Percentiles rank a stretch among this genome's conserved stretches.
Conservation (phyloP, 1,284 basidiomycete species). For the Austroboletus rostrupii region DNA sequence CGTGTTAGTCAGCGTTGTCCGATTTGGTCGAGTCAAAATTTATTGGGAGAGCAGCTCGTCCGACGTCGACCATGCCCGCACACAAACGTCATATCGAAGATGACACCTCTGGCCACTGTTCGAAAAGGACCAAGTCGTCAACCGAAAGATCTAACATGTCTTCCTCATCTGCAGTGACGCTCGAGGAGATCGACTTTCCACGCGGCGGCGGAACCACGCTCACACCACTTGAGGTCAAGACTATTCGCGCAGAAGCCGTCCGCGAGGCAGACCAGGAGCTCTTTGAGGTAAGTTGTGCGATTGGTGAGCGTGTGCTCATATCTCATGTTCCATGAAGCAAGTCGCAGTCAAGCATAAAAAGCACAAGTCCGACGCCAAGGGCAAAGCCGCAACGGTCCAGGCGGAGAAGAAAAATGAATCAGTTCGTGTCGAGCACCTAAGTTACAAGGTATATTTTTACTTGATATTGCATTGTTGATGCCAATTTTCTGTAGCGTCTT, state of each 20-base stretch:
- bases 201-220: conserved; percentile 82
- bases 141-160: conserved; percentile 23
- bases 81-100: conserved; percentile 63
- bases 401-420: conserved; percentile 35
- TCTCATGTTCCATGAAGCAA: conserved; percentile 15
- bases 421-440: conserved; percentile 84
- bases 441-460: conserved; percentile 72
- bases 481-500: conserved; percentile 56
- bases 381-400: conserved; percentile 30
- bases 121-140: conserved; percentile 52
- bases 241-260: conserved; percentile 78
- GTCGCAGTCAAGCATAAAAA: conserved; percentile 31
- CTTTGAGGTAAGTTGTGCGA: conserved; percentile 50
- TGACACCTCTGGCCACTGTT: conserved; percentile 39
- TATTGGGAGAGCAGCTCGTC: conserved; percentile 10
- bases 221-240: conserved; percentile 89
- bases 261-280: conserved; percentile 82
- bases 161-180: conserved; percentile 40
- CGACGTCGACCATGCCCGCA: conserved; percentile 36
- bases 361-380: conserved; percentile 48
- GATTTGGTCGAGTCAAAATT: conserved; percentile 7
- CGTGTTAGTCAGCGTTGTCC: conserved; percentile 8
- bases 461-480: neutral
- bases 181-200: conserved; percentile 90
- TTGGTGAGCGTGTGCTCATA: conserved; percentile 7